Evolutionary conservation across 768 basidiomycete species (phyloP).

Genomic region (Kwoniella dejecticola): DNA sequence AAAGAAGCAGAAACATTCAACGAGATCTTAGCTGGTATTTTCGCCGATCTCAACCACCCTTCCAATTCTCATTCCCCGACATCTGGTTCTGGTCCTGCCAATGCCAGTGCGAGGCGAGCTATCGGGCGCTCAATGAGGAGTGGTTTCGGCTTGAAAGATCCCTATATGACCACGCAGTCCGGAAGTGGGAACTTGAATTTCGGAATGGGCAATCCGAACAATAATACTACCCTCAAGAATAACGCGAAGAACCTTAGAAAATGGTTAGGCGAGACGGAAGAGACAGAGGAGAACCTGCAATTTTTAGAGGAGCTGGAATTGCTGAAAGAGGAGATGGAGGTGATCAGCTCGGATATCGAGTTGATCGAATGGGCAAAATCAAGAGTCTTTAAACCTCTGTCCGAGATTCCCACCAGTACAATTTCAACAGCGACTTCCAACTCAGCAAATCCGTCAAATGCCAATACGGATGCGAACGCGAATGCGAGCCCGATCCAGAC

Average conservation of each 20-base stretch:
- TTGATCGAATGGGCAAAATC: slow-evolving; percentile 40
- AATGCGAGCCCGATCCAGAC: no score
- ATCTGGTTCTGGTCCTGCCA: background rate
- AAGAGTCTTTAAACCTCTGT: slow-evolving; percentile 32
- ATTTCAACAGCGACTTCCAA: background rate
- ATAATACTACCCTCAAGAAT: background rate
- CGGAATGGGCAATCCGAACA: background rate
- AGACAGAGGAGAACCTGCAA: slow-evolving; percentile 20
- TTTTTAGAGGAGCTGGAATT: slow-evolving; percentile 39
- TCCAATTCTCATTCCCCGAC: background rate
- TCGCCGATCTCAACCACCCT: slow-evolving; percentile 25
- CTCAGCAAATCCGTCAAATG: no score
- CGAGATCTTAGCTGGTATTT: slow-evolving; percentile 30
- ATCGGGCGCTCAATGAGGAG: background rate
- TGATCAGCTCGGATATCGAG: slow-evolving; percentile 34
- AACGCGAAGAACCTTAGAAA: slow-evolving; percentile 6
- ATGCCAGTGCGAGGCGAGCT: background rate
- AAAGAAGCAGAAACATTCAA: slow-evolving; percentile 31
- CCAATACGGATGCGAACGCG: no score
- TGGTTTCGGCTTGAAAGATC: background rate
- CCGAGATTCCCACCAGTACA: background rate
- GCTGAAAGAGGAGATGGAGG: slow-evolving; percentile 48
- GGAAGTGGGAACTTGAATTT: background rate
- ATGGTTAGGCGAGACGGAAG: background rate
- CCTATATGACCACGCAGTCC: slow-evolving; percentile 1